Evolutionary conservation across 2,329 filamentous ascomycete genomes (phyloP), one percentile per base, ranked within the genome.

Genomic region (Diaporthe australafricana): DNA sequence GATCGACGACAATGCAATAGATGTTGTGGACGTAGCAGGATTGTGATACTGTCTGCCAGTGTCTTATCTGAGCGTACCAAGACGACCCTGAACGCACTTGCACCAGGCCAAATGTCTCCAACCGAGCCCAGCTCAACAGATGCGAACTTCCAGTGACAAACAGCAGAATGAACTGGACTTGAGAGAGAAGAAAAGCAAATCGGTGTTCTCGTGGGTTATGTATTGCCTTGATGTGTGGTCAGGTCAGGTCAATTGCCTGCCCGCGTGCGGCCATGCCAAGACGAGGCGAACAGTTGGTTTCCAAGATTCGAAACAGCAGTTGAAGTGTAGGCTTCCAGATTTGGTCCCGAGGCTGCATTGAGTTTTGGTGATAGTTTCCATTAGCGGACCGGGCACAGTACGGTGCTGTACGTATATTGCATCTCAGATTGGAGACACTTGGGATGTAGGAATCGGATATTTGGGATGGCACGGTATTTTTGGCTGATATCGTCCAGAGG

Each of bases 281-380:
- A 63, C 42, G 42, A 40, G 60, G 60, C 60, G 60, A 40, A 63
- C 60, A 30, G 47, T 16, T 63, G 60, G 45, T n/a, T 47, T 12
- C 25, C 60, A 48, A 25, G 17, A 48, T 63, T 63, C 60, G 60
- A 63, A 63, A 63, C 60, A 12, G 35, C 20, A 22, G 20, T 17
- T n/a, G 42, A 20, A 30, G 42, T n/a, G 42, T 5, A 35, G 60
- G 60, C 35, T 8, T 20, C 27, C 42, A 63, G n/a, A 63, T 63
- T 20, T 63, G 60, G 57, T 5, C 5, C 57, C 40, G 60, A 63
- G 40, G 5, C 25, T 7, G 42, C 42, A 63, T 63, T 63, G 60
- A 48, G 60, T 63, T 63, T 63, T 22, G 60, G 20, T n/a, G 60
- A 63, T 63, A 22, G 60, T 48, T 48, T 48, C 30, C 32, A 38